Conservation (phyloP, 306 rosid species). For the Castanea mollissima region DNA sequence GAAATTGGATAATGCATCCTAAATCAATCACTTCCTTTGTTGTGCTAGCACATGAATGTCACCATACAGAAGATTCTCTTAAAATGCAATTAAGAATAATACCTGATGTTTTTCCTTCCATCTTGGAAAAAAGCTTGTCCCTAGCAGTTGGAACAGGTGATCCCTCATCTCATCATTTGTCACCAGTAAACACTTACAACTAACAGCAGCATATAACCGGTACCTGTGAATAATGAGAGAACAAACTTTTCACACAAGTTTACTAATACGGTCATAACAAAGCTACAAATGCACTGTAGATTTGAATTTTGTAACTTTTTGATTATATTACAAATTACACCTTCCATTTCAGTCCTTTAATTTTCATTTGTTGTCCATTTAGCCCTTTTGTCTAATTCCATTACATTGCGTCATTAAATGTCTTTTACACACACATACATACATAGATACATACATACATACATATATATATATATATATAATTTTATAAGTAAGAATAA, state of each 20-base stretch:
- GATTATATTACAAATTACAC: too few species aligned
- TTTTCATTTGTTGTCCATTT: too few species aligned
- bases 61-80: background rate
- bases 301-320: background rate
- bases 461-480: too few species aligned
- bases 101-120: conserved; percentile 99
- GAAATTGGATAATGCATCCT: background rate
- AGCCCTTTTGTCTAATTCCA: too few species aligned
- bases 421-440: too few species aligned
- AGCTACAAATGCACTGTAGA: conserved; percentile 10
- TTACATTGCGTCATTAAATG: too few species aligned
- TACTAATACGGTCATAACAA: background rate
- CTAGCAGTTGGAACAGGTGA: conserved; percentile 86
- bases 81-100: conserved; percentile 2
- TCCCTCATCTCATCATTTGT: conserved; percentile 99
- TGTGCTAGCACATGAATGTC: background rate
- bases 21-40: background rate
- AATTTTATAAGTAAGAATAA: too few species aligned
- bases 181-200: conserved; percentile 67
- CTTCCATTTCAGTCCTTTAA: too few species aligned
- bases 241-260: conserved; percentile 1
- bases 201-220: conserved; percentile 94
- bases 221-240: conserved; percentile 52
- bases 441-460: too few species aligned
- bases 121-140: conserved; percentile 85